Base-by-base conservation (phyloP, 1,139 yeast genomes). In the Scheffersomyces titani region DNA sequence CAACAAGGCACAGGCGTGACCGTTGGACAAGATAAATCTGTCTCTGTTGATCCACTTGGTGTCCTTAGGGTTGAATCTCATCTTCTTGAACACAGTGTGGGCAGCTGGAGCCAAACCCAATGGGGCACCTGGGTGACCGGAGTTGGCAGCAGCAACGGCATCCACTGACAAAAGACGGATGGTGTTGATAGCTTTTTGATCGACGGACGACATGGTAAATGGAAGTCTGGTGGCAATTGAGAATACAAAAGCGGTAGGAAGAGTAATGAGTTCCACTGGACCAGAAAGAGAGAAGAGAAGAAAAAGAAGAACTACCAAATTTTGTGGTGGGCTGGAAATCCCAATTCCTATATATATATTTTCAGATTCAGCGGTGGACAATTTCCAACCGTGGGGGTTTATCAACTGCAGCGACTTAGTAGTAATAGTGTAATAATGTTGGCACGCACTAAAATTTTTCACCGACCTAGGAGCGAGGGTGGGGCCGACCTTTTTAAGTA, bases 71-170 rank as follows among this genome's bases (percentile, higher is more conserved):
- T 91, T 92, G 80, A 92, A 87, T 70, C 80, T 88, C 90, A 93
- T 84, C 72, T 88, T 84, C 74, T 87, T 83, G 87, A 89, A 94
- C 60, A 93, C 84, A 55, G 97, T 82, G 64, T 79, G 82, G 60
- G 83, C 83, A 52, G 83, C 83, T 47, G 84, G 97, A 36, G 99
- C 98, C 76, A 94, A 81, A 63, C 98, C 99, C 86, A 94, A 87
- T 69, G 99, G 99, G 56, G 99, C 98, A 84, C 99, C 99, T 57
- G 99, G 99, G 81, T 94, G 99, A 67, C 99, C 99, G 61, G 97
- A 89, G 79, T 94, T 90, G 69, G 98, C 97, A 74, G 87, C 85
- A 60, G 88, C 83, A 61, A 91, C 96, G 64, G 90, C 88, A 76
- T 94, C 99, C 59, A 90, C 93, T 51, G 98, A 87, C 70, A 96